Base-by-base conservation (phyloP, 768 basidiomycete genomes). In the Sporobolomyces pararoseus region DNA sequence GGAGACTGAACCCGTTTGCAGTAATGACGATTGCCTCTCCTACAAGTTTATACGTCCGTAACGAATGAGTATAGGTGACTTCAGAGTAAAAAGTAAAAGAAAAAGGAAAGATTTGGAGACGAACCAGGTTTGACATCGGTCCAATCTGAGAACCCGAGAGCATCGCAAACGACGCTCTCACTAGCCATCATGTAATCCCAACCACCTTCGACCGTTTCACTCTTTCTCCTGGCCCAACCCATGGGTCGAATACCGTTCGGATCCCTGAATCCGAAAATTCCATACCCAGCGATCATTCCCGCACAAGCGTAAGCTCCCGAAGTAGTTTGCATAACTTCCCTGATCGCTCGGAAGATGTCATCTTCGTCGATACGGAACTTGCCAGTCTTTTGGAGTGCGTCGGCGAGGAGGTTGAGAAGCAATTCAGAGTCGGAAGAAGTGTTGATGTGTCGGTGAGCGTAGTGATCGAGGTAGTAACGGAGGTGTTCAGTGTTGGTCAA, bases 331-430 rank as follows among this genome's bases (percentile, higher is more conserved):
- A 93, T 97, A 79, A 97, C 84, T 10, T 89, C 89, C 17, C 89
- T 85, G 63, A 97, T 87, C 37, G 96, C 95, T 21, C 87, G 90
- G 81, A 99, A 98, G 74, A 99, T 96, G 80, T 99, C 96, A 75
- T 99, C 96, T 78, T 97, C 95, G 78, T 98, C 98, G 82, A 98
- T 99, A 70, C 79, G 90, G 81, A 97, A 94, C 80, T 99, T 99
- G 64, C 95, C 96, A 14, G 95, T 98, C 79, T 97, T 88, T 77
- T 99, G 96, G 23, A 99, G 86, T 76, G 95, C 94, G 83, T 98
- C 87, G 62, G 96, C 96, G 79, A 99, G 91, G 75, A 96, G 91
- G 81, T 99, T 99, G 72, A 99, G 86, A 47, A 99, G 85, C 17
- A 99, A 83, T 80, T 99, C 96, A 6, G 95, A 98, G 82, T 99